A percentile compares a stretch with the other conserved stretches of the same genome.
Evolutionary conservation across 345 rosid genomes (phyloP).

Genomic region (Hibiscus mutabilis): DNA sequence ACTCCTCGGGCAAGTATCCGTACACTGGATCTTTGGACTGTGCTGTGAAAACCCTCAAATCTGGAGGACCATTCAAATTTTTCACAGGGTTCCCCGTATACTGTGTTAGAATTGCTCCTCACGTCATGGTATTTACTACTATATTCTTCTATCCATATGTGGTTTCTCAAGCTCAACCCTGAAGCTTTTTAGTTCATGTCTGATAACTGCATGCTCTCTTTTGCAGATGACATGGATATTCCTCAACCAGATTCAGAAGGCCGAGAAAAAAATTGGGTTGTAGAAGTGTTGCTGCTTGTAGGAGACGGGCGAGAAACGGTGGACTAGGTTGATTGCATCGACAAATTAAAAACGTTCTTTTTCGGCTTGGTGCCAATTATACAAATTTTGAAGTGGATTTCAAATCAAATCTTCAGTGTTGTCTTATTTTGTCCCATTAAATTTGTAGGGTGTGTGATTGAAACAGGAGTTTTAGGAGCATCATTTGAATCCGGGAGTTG

Average conservation of each 20-base stretch:
- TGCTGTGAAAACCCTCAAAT: no score
- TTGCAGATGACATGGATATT: conserved; percentile 1
- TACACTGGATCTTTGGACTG: no score
- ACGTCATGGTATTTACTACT: neutral
- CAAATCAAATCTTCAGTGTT: neutral
- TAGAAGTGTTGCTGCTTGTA: neutral
- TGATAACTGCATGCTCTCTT: neutral
- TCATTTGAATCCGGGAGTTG: neutral
- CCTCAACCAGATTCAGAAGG: neutral
- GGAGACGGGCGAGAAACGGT: neutral
- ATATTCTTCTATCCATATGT: neutral
- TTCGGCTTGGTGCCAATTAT: neutral
- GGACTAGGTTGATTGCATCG: neutral
- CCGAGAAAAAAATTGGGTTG: neutral
- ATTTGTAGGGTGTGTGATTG: neutral
- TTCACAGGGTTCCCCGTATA: neutral
- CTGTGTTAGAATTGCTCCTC: neutral
- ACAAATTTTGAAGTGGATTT: neutral
- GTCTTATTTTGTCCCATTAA: neutral
- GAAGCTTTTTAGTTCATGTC: neutral
- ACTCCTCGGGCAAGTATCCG: neutral
- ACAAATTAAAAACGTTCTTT: neutral
- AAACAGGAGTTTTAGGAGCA: neutral
- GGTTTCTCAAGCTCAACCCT: neutral
- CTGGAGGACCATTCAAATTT: no score